phyloP scores from a whole-genome alignment of 805 yeast species.

The Candida dajiaensis region DNA sequence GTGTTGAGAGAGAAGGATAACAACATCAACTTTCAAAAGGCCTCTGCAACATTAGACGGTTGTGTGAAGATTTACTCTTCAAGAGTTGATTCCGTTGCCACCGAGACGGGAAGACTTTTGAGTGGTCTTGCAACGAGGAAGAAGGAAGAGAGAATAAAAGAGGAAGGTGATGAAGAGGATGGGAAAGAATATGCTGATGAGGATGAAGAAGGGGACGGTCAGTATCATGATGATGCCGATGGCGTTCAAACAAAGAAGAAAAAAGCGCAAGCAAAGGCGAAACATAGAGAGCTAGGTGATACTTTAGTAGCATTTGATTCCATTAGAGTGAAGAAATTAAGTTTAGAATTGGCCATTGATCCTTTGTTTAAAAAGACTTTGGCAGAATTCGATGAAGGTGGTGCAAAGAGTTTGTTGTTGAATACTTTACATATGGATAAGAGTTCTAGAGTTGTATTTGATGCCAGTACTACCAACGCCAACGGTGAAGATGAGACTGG shows the following conservation, averaged over 20 bases:
- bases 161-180: constrained; percentile 18
- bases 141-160: constrained; percentile 12
- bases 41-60: constrained; percentile 87
- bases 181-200: constrained; percentile 22
- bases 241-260: constrained; percentile 15
- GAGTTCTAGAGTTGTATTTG: constrained; percentile 57
- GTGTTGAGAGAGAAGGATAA: constrained; percentile 69
- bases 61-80: constrained; percentile 90
- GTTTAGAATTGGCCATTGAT: constrained; percentile 60
- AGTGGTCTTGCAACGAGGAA: constrained; percentile 61
- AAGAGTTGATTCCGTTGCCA: constrained; percentile 88
- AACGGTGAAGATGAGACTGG: constrained; percentile 10
- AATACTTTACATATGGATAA: constrained; percentile 54
- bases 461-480: constrained; percentile 37
- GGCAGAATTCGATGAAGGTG: constrained; percentile 80
- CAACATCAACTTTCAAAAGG: constrained; percentile 81
- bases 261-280: constrained; percentile 23
- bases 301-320: constrained; percentile 46
- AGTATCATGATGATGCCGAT: background rate
- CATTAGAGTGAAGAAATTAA: constrained; percentile 48
- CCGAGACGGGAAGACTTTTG: constrained; percentile 78
- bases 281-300: constrained; percentile 30
- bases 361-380: constrained; percentile 72
- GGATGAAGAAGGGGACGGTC: constrained; percentile 3
- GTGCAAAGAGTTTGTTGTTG: constrained; percentile 62